These are phyloP conservation scores for Phlyctochytrium bullatum DNA, from an alignment of 192 early-diverging fungal genomes.

Conservation along the genomic window DNA sequence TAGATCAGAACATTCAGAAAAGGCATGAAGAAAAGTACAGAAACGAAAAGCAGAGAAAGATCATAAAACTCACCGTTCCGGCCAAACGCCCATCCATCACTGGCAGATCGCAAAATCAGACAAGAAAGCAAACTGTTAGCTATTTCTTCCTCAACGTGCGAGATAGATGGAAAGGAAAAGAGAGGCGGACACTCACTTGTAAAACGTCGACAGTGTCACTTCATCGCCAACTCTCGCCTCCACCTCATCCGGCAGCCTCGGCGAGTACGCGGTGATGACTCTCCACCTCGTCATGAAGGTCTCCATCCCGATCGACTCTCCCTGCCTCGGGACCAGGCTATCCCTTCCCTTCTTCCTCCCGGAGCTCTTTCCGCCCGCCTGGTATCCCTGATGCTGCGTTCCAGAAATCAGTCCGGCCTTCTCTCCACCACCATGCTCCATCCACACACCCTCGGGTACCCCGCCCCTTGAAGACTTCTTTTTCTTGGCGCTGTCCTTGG, in stretches of 20 bases:
- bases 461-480: no score
- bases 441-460: not conserved
- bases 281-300: not conserved
- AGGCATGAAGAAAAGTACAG: not conserved
- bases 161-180: no score
- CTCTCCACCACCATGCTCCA: not conserved
- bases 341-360: conserved; percentile 1
- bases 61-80: not conserved
- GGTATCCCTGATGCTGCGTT: no score
- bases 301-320: conserved; percentile 1
- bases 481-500: no score
- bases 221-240: not conserved
- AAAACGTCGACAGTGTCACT: conserved; percentile 3
- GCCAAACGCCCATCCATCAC: conserved; percentile 5
- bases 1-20: not conserved
- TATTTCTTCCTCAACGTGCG: no score
- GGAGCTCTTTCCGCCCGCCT: no score
- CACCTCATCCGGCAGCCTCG: conserved; percentile 3
- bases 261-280: not conserved
- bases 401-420: not conserved
- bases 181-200: not conserved
- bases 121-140: no score
- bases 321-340: not conserved
- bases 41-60: not conserved
- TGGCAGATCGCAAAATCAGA: no score